Evolutionary conservation across 371 early-diverging fungal genomes (phyloP).

Genomic region (Lichtheimia hyalospora): DNA sequence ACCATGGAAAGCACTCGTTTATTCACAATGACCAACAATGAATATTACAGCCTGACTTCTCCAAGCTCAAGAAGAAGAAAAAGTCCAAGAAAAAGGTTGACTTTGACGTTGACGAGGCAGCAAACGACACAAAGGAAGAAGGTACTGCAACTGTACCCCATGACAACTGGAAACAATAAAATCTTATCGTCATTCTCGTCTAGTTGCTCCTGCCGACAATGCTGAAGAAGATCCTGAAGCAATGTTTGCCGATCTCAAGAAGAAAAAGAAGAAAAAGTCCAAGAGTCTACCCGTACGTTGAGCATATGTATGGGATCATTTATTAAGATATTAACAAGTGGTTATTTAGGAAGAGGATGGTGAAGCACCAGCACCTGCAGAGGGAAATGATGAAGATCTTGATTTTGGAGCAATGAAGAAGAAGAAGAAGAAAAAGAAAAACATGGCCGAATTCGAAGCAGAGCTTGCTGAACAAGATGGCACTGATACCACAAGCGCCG

Average conservation of each 20-base stretch:
- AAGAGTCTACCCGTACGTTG: slow-evolving; percentile 52
- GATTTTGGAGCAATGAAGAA: slow-evolving; percentile 83
- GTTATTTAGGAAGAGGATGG: slow-evolving; percentile 29
- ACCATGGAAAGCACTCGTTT: not conserved
- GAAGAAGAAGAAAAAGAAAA: slow-evolving; percentile 94
- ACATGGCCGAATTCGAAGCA: slow-evolving; percentile 80
- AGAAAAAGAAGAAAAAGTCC: slow-evolving; percentile 91
- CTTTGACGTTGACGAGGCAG: slow-evolving; percentile 38
- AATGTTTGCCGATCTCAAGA: slow-evolving; percentile 84
- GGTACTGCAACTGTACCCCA: not conserved
- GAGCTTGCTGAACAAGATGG: slow-evolving; percentile 80
- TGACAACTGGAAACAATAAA: not conserved
- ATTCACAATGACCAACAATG: not conserved
- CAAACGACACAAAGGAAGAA: slow-evolving; percentile 18
- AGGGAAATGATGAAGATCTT: slow-evolving; percentile 92
- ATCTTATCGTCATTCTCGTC: not conserved
- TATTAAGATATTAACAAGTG: slow-evolving; percentile 2
- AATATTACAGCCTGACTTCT: slow-evolving; percentile 42
- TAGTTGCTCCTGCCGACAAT: slow-evolving; percentile 7
- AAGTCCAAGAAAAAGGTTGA: slow-evolving; percentile 59
- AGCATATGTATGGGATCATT: not conserved
- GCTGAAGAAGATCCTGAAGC: slow-evolving; percentile 63
- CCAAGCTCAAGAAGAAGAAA: slow-evolving; percentile 57
- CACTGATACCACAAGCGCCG: slow-evolving; percentile 60
- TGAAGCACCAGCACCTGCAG: slow-evolving; percentile 51